These are phyloP conservation scores for Neofusicoccum umdonicola DNA, from an alignment of 2,329 filamentous ascomycete genomes.

Conservation along the genomic window DNA sequence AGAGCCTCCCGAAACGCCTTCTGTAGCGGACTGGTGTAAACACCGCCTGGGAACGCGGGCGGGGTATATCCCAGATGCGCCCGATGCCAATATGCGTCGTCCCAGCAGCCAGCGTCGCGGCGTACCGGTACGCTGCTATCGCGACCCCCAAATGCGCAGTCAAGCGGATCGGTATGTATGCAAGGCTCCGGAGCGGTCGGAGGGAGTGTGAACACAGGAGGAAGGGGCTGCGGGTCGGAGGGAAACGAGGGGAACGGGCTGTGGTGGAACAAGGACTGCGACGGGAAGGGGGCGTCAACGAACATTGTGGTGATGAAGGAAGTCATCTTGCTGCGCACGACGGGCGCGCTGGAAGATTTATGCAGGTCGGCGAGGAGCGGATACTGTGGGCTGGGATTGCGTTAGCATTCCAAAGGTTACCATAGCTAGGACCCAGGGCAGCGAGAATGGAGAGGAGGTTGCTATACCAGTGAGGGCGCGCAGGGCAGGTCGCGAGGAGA, in stretches of 20 bases:
- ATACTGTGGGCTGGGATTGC: conserved; percentile 7
- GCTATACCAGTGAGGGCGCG: conserved; percentile 1
- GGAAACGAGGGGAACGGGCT: conserved; percentile 33
- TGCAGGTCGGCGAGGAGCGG: background rate
- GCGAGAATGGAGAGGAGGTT: conserved; percentile 14
- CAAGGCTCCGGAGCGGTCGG: conserved; percentile 26
- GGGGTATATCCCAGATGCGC: conserved; percentile 14
- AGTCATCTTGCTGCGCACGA: conserved; percentile 54
- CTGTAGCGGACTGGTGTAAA: conserved; percentile 34
- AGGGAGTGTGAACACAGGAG: conserved; percentile 44
- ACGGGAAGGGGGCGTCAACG: conserved; percentile 46
- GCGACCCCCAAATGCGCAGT: conserved; percentile 13
- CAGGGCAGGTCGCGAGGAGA: background rate
- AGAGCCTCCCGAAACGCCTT: conserved; percentile 29
- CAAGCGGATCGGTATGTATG: background rate
- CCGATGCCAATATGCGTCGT: conserved; percentile 14
- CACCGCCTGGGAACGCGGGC: conserved; percentile 25
- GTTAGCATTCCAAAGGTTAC: conserved; percentile 17
- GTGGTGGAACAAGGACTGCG: conserved; percentile 30
- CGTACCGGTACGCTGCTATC: conserved; percentile 20
- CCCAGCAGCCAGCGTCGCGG: conserved; percentile 14
- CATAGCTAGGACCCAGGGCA: background rate
- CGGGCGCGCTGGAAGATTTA: conserved; percentile 8
- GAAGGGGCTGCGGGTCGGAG: conserved; percentile 36
- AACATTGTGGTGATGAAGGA: conserved; percentile 82